phyloP scores from a whole-genome alignment of 768 basidiomycete species.

The Royoungia palumana region DNA sequence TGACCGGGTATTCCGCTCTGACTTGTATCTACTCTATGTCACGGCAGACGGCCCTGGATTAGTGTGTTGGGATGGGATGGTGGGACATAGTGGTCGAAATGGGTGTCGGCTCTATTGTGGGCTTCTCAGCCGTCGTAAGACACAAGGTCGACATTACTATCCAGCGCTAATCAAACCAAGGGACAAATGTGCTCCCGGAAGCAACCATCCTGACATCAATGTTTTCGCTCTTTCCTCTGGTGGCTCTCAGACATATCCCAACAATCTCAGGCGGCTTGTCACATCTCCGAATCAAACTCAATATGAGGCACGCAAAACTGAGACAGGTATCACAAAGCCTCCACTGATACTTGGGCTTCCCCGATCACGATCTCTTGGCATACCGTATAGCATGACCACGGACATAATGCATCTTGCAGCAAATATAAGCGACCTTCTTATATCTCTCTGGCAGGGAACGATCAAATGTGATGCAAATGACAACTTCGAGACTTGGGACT shows the following conservation, averaged over 20 bases:
- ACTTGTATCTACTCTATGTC: not conserved
- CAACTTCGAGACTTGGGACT: not conserved
- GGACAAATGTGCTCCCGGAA: not conserved
- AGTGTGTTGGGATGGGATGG: not conserved
- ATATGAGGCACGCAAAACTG: not conserved
- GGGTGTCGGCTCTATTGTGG: not conserved
- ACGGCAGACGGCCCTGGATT: not conserved
- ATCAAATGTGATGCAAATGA: not conserved
- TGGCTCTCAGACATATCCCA: not conserved
- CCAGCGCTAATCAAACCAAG: not conserved
- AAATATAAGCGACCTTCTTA: not conserved
- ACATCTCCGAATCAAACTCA: not conserved
- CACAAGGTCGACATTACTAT: not conserved
- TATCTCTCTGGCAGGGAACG: not conserved
- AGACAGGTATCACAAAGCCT: not conserved
- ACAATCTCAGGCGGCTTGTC: not conserved
- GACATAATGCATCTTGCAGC: slow-evolving; percentile 6
- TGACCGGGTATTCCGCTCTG: not conserved
- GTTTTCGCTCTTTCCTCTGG: not conserved
- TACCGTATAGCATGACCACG: not conserved
- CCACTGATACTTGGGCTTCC: not conserved
- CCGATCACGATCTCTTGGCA: not conserved
- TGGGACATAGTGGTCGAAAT: slow-evolving; percentile 1
- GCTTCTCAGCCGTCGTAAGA: not conserved
- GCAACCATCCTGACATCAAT: not conserved